Evolutionary conservation across 768 basidiomycete genomes (phyloP).

Genomic region (Xerocomus potaroensis): DNA sequence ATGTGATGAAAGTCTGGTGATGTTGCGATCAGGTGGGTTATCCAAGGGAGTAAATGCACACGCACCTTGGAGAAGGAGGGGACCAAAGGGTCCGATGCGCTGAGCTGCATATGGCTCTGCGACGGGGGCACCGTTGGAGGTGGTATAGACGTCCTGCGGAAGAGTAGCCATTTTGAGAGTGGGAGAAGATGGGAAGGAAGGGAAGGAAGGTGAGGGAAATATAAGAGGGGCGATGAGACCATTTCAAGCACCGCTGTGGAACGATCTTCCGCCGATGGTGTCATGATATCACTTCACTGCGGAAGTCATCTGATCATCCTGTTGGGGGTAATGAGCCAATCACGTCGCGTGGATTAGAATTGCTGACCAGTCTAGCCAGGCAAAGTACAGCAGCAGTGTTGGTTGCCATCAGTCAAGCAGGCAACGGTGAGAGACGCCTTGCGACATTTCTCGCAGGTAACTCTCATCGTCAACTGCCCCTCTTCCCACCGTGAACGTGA

Average conservation of each 20-base stretch:
- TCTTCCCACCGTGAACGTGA: too few relatives aligned
- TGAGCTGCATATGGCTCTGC: constrained; percentile 75
- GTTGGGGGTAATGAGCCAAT: too few relatives aligned
- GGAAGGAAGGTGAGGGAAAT: not conserved
- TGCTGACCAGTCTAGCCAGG: too few relatives aligned
- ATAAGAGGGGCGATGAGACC: constrained; percentile 9
- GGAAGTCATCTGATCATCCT: too few relatives aligned
- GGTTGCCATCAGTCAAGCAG: too few relatives aligned
- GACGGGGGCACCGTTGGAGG: constrained; percentile 78
- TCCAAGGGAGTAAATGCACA: constrained; percentile 2
- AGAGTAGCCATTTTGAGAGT: constrained; percentile 57
- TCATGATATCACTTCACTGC: too few relatives aligned
- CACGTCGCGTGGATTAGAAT: too few relatives aligned
- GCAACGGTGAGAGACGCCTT: too few relatives aligned
- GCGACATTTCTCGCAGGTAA: too few relatives aligned
- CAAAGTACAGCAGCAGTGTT: too few relatives aligned
- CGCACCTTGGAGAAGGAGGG: constrained; percentile 84
- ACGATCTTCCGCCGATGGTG: not conserved
- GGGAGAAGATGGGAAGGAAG: constrained; percentile 3
- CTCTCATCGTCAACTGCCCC: too few relatives aligned
- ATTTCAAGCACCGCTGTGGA: constrained; percentile 27
- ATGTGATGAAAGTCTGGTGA: constrained; percentile 79
- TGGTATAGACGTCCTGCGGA: constrained; percentile 74
- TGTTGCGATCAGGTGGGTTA: constrained; percentile 12
- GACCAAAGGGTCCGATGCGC: constrained; percentile 68